These are phyloP conservation scores for Erucastrum elatum DNA, from an alignment of 345 rosid species.

Conservation along the genomic window DNA sequence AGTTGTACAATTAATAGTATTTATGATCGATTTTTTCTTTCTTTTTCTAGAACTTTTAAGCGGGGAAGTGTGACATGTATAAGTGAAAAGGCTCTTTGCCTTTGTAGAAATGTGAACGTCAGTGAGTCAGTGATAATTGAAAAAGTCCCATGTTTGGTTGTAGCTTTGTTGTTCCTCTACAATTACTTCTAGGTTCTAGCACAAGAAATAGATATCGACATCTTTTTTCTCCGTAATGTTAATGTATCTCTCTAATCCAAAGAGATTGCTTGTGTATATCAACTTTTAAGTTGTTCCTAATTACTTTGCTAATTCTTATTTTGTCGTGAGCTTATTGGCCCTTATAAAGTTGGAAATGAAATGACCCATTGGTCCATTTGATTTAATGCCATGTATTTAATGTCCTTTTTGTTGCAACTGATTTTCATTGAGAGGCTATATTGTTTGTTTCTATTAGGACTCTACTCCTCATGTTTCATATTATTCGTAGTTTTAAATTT, in stretches of 20 bases:
- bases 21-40: not conserved
- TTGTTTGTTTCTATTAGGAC: not conserved
- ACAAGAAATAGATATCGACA: not conserved
- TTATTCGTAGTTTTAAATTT: too few relatives aligned
- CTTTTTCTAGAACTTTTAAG: not conserved
- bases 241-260: not conserved
- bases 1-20: constrained; percentile 15
- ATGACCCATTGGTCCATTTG: constrained; percentile 34
- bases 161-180: constrained; percentile 19
- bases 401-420: constrained; percentile 34
- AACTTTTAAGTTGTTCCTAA: constrained; percentile 3
- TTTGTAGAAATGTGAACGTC: constrained; percentile 18
- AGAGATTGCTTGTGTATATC: not conserved
- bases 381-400: constrained; percentile 27
- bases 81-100: constrained; percentile 9
- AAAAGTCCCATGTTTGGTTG: constrained; percentile 25
- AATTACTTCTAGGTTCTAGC: constrained; percentile 27
- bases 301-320: not conserved
- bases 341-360: constrained; percentile 35
- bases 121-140: constrained; percentile 27
- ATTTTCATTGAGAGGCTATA: constrained; percentile 28
- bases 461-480: too few relatives aligned
- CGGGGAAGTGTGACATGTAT: constrained; percentile 10
- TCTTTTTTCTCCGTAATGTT: constrained; percentile 1
- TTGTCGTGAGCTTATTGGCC: constrained; percentile 34